Conservation (phyloP, 768 basidiomycete species). For the Lanmaoa rubissima region DNA sequence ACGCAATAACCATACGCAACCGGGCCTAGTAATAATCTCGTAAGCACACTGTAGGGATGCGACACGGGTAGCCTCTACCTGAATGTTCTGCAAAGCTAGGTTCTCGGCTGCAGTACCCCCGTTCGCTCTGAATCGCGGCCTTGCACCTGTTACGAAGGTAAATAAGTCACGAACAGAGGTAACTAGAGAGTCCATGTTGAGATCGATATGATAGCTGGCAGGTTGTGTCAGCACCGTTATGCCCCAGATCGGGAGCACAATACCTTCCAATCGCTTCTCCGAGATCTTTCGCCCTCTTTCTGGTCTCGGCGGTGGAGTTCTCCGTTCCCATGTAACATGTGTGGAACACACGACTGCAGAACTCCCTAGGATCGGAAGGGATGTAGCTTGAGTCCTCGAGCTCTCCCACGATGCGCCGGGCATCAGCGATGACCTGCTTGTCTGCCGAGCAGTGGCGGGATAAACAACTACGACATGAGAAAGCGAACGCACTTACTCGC, state of each 20-base stretch:
- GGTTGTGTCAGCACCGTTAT: background rate
- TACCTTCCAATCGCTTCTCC: slow-evolving; percentile 89
- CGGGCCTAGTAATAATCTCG: slow-evolving; percentile 59
- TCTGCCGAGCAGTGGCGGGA: slow-evolving; percentile 41
- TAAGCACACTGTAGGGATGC: background rate
- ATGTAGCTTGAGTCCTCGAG: slow-evolving; percentile 76
- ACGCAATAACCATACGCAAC: slow-evolving; percentile 90
- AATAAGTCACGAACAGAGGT: slow-evolving; percentile 83
- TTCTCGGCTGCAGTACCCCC: slow-evolving; percentile 90
- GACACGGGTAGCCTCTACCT: slow-evolving; percentile 41
- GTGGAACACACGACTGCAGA: slow-evolving; percentile 85
- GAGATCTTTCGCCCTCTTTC: slow-evolving; percentile 81
- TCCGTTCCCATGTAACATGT: slow-evolving; percentile 99
- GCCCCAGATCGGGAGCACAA: slow-evolving; percentile 4
- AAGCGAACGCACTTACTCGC: slow-evolving; percentile 52
- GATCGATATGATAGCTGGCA: slow-evolving; percentile 83
- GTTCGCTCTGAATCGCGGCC: slow-evolving; percentile 77
- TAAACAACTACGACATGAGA: background rate
- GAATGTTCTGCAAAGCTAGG: slow-evolving; percentile 95
- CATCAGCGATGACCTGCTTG: slow-evolving; percentile 85
- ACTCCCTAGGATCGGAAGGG: slow-evolving; percentile 85
- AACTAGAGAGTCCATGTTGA: slow-evolving; percentile 95
- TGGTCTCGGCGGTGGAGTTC: slow-evolving; percentile 87
- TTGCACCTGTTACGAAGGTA: slow-evolving; percentile 69
- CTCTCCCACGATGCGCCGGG: slow-evolving; percentile 85